phyloP scores from a whole-genome alignment of 495 filamentous ascomycete species.

The Podospora conica region DNA sequence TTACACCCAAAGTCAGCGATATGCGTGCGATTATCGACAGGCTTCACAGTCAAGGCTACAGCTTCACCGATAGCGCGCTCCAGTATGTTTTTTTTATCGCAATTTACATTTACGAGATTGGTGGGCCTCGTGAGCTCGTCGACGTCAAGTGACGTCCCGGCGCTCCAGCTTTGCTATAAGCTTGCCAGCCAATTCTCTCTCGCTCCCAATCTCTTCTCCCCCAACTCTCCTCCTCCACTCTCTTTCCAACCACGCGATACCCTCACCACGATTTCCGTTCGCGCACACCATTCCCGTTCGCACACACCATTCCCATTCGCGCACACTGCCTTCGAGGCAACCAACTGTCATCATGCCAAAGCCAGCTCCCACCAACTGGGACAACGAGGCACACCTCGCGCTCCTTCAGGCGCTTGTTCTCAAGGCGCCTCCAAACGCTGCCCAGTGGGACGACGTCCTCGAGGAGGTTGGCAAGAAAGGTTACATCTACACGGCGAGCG shows the following conservation, averaged over 20 bases:
- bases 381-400: slow-evolving; percentile 28
- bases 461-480: slow-evolving; percentile 12
- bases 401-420: slow-evolving; percentile 28
- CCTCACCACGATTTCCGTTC: background rate
- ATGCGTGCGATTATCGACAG: background rate
- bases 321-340: background rate
- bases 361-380: slow-evolving; percentile 26
- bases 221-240: background rate
- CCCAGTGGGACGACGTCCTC: slow-evolving; percentile 23
- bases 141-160: background rate
- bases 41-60: slow-evolving; percentile 1
- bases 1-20: slow-evolving; percentile 10
- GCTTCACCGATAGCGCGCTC: background rate
- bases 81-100: slow-evolving; percentile 14
- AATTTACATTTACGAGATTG: background rate
- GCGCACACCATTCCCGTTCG: background rate
- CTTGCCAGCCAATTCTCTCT: background rate
- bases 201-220: background rate
- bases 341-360: slow-evolving; percentile 11
- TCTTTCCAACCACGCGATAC: background rate
- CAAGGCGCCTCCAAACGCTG: slow-evolving; percentile 9
- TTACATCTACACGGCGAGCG: slow-evolving; percentile 25
- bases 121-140: background rate
- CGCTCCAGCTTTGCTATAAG: background rate
- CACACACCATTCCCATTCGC: background rate